Evolutionary conservation across 768 basidiomycete genomes (phyloP), one percentile per base, ranked within the genome.

Genomic region (Suillus placidus): DNA sequence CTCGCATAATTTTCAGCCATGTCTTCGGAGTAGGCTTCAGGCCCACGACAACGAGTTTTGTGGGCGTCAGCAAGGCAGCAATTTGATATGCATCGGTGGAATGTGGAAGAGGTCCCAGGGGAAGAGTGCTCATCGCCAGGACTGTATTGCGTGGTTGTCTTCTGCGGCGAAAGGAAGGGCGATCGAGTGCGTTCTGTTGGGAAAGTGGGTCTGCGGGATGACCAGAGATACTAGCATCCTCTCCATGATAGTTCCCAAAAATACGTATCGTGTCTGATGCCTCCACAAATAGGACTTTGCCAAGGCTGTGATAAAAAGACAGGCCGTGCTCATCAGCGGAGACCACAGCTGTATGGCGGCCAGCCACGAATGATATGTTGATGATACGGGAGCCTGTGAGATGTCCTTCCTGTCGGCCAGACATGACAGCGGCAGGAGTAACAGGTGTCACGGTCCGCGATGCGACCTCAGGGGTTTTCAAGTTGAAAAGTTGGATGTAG

Each of bases 181-280:
- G 54, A 2, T 69, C 68, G n/a, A 72, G 49, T 51, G 68, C 71
- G 65, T 70, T 76, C n/a, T 49, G 64, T 66, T 60, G 69, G 51
- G 18, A 69, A 51, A 51, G 42, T 34, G 40, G 49, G 60, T 32
- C 68, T 37, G n/a, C 47, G 20, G 58, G 58, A 42, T 60, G 16
- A 37, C 67, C 4, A 65, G 72, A 26, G 61, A 70, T 32, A 13
- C 62, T 65, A 26, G 16, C 37, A 51, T 77, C 76, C 34, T 82
- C 81, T 35, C 89, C 86, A 4, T 93, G 92, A 72, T 98, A 97
- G 71, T 91, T 93, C 1, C 97, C 97, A 2, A 99, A 83, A 61
- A 99, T 93, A 20, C 97, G 89, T 54, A 99, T 84, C 40, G 93
- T 94, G 74, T 99, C 97, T 18, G 93, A 89, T 14, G 96, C 95